A percentile compares a stretch with the other conserved stretches of the same genome.
phyloP scores from a whole-genome alignment of 1,284 basidiomycete genomes.

The Trichosporon coremiiforme region DNA sequence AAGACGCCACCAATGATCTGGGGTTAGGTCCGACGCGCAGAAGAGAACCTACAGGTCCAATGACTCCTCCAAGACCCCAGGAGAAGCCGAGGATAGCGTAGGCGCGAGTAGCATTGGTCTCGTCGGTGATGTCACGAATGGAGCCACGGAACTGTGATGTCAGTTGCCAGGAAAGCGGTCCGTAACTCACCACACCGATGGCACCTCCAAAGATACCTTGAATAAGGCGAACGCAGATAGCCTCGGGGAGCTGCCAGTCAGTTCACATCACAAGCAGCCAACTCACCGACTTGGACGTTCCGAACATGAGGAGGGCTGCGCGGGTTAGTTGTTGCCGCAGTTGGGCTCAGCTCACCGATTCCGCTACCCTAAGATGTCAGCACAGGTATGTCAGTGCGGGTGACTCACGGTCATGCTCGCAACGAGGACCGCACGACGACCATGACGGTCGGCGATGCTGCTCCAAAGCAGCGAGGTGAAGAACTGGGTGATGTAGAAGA shows the following conservation, averaged over 20 bases:
- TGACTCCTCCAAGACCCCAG: conserved; percentile 86
- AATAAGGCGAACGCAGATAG: conserved; percentile 81
- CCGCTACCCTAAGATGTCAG: conserved; percentile 47
- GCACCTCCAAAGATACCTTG: conserved; percentile 96
- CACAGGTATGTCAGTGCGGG: not conserved
- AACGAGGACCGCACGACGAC: conserved; percentile 79
- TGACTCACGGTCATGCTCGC: conserved; percentile 82
- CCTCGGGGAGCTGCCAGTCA: conserved; percentile 65
- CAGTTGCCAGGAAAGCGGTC: conserved; percentile 19
- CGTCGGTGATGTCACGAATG: conserved; percentile 76
- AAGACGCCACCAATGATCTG: conserved; percentile 79
- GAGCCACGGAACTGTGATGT: conserved; percentile 65
- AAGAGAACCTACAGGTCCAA: conserved; percentile 47
- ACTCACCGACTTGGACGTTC: conserved; percentile 69
- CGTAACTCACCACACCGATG: conserved; percentile 76
- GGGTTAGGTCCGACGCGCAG: not conserved
- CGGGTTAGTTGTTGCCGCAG: conserved; percentile 9
- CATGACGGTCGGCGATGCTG: conserved; percentile 88
- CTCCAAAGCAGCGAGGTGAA: conserved; percentile 91
- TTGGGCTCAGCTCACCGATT: conserved; percentile 32
- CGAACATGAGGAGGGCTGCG: conserved; percentile 69
- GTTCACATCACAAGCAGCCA: not conserved
- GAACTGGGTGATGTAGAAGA: conserved; percentile 65
- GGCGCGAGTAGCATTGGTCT: conserved; percentile 86
- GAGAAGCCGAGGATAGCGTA: conserved; percentile 93